Conservation (phyloP, 2,329 filamentous ascomycete species). For the Cladosporium sp. region DNA sequence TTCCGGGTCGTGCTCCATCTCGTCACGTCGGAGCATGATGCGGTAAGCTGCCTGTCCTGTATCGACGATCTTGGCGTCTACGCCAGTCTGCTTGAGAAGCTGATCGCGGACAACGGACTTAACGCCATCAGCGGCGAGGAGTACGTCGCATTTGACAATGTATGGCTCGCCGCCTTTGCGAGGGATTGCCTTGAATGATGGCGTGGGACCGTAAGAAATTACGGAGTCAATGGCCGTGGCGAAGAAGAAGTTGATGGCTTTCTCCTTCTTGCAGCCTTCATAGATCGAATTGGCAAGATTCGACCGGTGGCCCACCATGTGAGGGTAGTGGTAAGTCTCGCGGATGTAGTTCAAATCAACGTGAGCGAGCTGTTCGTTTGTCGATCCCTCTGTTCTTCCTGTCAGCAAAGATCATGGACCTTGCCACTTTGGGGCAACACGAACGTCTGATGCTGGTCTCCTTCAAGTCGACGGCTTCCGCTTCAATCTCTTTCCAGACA, state of each 20-base stretch:
- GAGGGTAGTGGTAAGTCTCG: conserved; percentile 69
- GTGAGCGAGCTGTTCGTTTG: conserved; percentile 67
- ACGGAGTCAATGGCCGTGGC: conserved; percentile 58
- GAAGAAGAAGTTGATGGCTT: conserved; percentile 69
- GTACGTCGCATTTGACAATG: conserved; percentile 51
- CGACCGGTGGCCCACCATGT: conserved; percentile 69
- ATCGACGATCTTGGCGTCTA: conserved; percentile 60
- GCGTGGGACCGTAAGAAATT: conserved; percentile 59
- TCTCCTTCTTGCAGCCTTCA: conserved; percentile 65
- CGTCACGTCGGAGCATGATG: conserved; percentile 69
- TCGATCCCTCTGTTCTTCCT: conserved; percentile 58
- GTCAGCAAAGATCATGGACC: background rate
- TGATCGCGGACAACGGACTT: conserved; percentile 49
- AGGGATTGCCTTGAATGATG: conserved; percentile 61
- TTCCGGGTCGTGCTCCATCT: conserved; percentile 68
- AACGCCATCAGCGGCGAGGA: conserved; percentile 52
- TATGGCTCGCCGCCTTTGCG: conserved; percentile 53
- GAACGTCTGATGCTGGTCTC: conserved; percentile 71
- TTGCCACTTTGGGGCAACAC: conserved; percentile 23
- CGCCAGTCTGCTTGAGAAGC: conserved; percentile 56
- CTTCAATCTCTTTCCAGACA: conserved; percentile 69
- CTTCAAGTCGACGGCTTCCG: conserved; percentile 68
- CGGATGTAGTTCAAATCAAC: conserved; percentile 69
- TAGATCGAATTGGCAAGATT: conserved; percentile 66
- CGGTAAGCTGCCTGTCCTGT: conserved; percentile 77